Base-by-base conservation (phyloP, 495 filamentous ascomycete genomes). In the Xylaria bambusicola region DNA sequence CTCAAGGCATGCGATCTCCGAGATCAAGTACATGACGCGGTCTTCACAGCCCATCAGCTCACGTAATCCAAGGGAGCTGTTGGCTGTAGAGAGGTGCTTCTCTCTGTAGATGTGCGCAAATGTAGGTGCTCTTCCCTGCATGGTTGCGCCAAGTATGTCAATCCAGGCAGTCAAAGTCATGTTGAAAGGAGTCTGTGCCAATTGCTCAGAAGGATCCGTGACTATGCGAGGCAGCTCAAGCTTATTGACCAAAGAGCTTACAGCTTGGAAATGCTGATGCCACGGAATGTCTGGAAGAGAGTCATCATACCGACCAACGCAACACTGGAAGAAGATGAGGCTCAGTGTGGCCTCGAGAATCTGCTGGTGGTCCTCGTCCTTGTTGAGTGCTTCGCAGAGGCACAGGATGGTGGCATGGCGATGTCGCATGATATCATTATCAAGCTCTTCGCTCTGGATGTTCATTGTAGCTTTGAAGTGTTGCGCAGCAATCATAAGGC, bases 21-120 rank as follows among this genome's bases (percentile, higher is more conserved):
- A 96, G 67, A 98, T 96, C 60, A 98, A 82, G 70, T 96, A 98
- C 94, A 98, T 97, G 67, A 98, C 86, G 21, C 87, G 85, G 76
- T 98, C 94, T 57, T 98, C 94, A 73, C 94, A 98, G 56, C 94
- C 94, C 94, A 98, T 98, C 10, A 98, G 81, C 70, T 97, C 94
- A 36, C 86, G 85, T 20, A 98, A 79, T 3, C 94, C 94, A 38
- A 84, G 73, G 46, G 76, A 82, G 18, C 88, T 85, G 35, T 87
- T 83, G 10, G 84, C 80, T 1, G 82, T 76, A 56, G 81, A 86
- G 12, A 96, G 81, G 68, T 96, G 90, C 79, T 97, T 96, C 62
- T 91, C 82, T 31, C 94, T 88, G 69, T 98, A 98, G 12, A 88
- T 88, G 71, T 97, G 89, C 8, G 94, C 92, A 66, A 98, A 98